Percentiles rank a stretch among this genome's conserved stretches.
These are phyloP conservation scores for Acacia concinna DNA, from an alignment of 331 rosid species.

Conservation along the genomic window DNA sequence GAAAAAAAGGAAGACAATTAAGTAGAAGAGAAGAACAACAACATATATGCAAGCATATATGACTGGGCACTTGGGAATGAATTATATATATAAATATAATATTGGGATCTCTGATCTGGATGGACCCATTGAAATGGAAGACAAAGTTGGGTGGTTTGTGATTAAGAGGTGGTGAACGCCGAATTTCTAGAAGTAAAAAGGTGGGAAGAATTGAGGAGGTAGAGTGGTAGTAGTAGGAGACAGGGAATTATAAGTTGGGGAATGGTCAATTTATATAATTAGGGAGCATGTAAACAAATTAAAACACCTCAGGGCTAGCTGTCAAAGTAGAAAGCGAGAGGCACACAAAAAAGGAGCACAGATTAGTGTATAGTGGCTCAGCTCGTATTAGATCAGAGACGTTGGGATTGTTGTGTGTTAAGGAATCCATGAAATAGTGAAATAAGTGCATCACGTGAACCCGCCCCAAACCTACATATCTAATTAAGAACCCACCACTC, in stretches of 20 bases:
- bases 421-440: slow-evolving; percentile 8
- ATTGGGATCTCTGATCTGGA: background rate
- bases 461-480: slow-evolving; percentile 32
- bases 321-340: slow-evolving; percentile 26
- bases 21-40: too few relatives aligned
- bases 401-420: background rate
- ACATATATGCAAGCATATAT: background rate
- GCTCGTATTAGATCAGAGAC: too few relatives aligned
- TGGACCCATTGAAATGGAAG: background rate
- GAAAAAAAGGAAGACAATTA: background rate
- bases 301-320: slow-evolving; percentile 8
- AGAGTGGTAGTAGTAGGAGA: background rate
- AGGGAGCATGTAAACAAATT: background rate
- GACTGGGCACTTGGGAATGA: background rate
- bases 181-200: slow-evolving; percentile 29
- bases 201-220: background rate
- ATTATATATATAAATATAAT: background rate
- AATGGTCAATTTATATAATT: slow-evolving; percentile 15
- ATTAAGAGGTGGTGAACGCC: slow-evolving; percentile 15
- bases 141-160: background rate
- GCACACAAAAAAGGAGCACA: background rate
- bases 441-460: slow-evolving; percentile 51
- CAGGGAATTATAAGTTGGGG: background rate
- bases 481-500: slow-evolving; percentile 51
- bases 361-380: too few relatives aligned